These are phyloP conservation scores for Groenewaldozyma tartarivorans DNA, from an alignment of 805 yeast genomes.

Conservation along the genomic window DNA sequence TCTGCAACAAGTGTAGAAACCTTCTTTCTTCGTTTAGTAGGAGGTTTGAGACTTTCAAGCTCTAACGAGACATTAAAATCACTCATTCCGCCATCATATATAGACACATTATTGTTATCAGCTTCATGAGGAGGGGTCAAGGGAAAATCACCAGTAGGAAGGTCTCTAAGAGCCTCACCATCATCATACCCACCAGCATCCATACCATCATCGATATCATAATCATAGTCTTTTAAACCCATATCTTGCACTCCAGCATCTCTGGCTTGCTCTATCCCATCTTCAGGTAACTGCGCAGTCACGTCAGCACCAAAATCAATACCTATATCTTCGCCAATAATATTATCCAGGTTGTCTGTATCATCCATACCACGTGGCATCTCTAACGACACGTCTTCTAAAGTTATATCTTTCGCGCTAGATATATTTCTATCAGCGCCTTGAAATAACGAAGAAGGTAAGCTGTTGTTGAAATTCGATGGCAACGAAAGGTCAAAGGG, in stretches of 20 bases:
- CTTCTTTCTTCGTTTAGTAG: neutral
- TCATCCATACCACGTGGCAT: slow-evolving; percentile 43
- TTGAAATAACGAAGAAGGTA: neutral
- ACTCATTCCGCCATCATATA: neutral
- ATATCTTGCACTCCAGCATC: slow-evolving; percentile 3
- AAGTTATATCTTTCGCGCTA: slow-evolving; percentile 5
- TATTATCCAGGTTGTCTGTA: slow-evolving; percentile 25
- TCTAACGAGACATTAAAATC: neutral
- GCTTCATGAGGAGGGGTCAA: neutral
- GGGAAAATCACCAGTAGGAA: neutral
- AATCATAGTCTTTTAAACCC: neutral
- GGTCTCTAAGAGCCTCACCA: neutral
- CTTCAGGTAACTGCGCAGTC: too few species aligned
- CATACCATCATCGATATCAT: slow-evolving; percentile 2
- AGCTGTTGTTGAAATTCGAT: neutral
- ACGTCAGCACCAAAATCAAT: slow-evolving; percentile 41
- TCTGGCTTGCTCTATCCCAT: slow-evolving; percentile 32
- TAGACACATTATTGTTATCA: neutral
- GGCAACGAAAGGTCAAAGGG: slow-evolving; percentile 23
- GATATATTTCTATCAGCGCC: slow-evolving; percentile 4
- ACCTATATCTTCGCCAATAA: slow-evolving; percentile 36
- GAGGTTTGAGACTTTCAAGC: too few species aligned
- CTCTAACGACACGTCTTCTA: slow-evolving; percentile 53
- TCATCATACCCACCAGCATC: slow-evolving; percentile 4
- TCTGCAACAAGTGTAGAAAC: neutral